Conservation (phyloP, 768 basidiomycete species). For the Boletus sp. region DNA sequence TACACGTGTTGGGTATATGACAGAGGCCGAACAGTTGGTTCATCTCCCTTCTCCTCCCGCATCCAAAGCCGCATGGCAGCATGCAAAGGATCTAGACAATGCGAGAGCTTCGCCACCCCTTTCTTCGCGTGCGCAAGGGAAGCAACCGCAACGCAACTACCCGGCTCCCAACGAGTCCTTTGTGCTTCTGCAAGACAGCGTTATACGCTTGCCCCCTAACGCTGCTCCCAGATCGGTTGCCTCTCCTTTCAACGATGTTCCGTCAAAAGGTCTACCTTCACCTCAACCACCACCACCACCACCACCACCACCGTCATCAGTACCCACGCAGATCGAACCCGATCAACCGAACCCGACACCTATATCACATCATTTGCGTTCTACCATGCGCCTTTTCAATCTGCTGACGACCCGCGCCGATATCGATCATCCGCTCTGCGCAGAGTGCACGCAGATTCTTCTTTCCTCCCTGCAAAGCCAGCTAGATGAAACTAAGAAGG, state of each 20-base stretch:
- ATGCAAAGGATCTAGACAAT: conserved; percentile 42
- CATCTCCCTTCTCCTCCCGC: conserved; percentile 47
- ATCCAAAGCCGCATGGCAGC: conserved; percentile 63
- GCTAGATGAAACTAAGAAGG: conserved; percentile 86
- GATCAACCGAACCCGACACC: conserved; percentile 66
- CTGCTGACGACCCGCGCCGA: conserved; percentile 72
- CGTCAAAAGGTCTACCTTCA: conserved; percentile 22
- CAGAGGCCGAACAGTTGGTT: conserved; percentile 45
- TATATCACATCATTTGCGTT: conserved; percentile 73
- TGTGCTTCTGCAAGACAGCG: conserved; percentile 83
- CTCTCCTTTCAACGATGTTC: conserved; percentile 33
- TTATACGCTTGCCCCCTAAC: conserved; percentile 50
- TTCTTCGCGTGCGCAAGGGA: conserved; percentile 57
- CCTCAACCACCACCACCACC: conserved; percentile 21
- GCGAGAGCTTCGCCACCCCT: conserved; percentile 36
- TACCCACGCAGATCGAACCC: conserved; percentile 41
- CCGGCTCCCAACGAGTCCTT: conserved; percentile 82
- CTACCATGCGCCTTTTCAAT: conserved; percentile 71
- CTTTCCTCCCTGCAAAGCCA: conserved; percentile 72
- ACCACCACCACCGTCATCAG: conserved; percentile 24
- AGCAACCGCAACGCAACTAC: conserved; percentile 52
- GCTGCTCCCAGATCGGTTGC: conserved; percentile 42
- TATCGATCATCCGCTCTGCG: conserved; percentile 91
- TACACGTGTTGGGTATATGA: conserved; percentile 34
- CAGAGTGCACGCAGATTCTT: conserved; percentile 87